Percentiles rank a stretch among this genome's conserved stretches.
Conservation (phyloP, 768 basidiomycete species). For the Mycena galopus region DNA sequence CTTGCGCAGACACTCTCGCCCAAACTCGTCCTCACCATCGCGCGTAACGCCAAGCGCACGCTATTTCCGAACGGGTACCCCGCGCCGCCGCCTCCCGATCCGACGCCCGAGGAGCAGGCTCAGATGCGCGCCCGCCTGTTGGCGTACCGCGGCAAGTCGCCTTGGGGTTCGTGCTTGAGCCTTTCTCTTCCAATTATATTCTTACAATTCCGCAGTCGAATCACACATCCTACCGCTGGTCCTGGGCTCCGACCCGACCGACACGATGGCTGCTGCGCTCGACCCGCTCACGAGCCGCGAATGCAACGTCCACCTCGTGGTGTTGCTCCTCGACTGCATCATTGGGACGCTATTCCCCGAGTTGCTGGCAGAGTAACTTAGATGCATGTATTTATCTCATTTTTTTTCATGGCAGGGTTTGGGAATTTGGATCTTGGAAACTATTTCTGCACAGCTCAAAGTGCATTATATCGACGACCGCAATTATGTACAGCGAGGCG, state of each 20-base stretch:
- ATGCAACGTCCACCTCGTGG: constrained; percentile 85
- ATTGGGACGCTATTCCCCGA: constrained; percentile 86
- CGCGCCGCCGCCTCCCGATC: constrained; percentile 77
- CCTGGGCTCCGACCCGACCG: constrained; percentile 65
- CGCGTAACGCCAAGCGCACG: constrained; percentile 71
- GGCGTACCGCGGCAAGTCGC: constrained; percentile 42
- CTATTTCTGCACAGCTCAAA: background rate
- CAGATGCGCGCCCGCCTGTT: constrained; percentile 62
- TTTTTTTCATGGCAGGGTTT: background rate
- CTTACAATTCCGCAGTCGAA: constrained; percentile 33
- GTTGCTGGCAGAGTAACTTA: constrained; percentile 48
- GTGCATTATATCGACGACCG: background rate
- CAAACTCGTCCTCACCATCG: constrained; percentile 63
- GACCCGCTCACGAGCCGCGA: constrained; percentile 70
- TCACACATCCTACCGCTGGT: constrained; percentile 63
- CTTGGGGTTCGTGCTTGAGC: constrained; percentile 34
- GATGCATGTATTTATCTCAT: background rate
- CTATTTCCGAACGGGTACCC: constrained; percentile 95
- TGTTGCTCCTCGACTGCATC: constrained; percentile 80
- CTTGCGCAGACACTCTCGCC: constrained; percentile 68
- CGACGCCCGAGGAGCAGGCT: constrained; percentile 81
- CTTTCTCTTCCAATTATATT: background rate
- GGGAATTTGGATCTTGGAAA: background rate
- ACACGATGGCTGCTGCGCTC: constrained; percentile 65
- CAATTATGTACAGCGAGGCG: background rate